Evolutionary conservation across 2,329 filamentous ascomycete genomes (phyloP).

Genomic region (Arthrinium puccinioides): DNA sequence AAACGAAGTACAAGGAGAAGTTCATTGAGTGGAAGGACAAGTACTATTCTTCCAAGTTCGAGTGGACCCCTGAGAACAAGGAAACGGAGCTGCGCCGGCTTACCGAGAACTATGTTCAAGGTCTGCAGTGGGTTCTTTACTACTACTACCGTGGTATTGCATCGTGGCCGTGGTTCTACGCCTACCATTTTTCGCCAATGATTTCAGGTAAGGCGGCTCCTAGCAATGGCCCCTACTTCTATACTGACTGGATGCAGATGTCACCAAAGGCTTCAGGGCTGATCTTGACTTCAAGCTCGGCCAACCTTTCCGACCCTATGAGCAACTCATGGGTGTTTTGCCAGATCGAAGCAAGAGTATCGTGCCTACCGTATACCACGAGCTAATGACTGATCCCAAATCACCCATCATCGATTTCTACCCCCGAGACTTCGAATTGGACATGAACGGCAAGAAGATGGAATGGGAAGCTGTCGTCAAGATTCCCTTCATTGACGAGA

Average conservation of each 20-base stretch:
- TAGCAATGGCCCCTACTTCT: neutral
- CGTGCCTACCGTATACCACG: constrained; percentile 79
- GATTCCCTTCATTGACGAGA: constrained; percentile 96
- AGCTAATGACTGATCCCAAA: constrained; percentile 82
- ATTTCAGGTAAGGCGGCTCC: constrained; percentile 59
- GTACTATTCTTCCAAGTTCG: constrained; percentile 85
- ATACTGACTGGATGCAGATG: constrained; percentile 48
- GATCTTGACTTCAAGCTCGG: constrained; percentile 90
- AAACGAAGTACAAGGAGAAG: constrained; percentile 82
- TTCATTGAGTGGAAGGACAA: constrained; percentile 91
- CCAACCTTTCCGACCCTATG: constrained; percentile 88
- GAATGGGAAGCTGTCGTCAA: constrained; percentile 99
- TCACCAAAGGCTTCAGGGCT: constrained; percentile 78
- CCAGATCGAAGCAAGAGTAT: constrained; percentile 97
- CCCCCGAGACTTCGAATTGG: constrained; percentile 89
- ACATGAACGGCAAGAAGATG: constrained; percentile 99
- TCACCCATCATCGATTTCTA: constrained; percentile 98
- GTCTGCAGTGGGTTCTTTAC: constrained; percentile 93
- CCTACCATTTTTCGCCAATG: constrained; percentile 94
- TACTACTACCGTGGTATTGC: constrained; percentile 98
- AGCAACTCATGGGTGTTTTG: constrained; percentile 96
- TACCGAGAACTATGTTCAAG: constrained; percentile 95
- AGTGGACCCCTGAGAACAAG: constrained; percentile 76
- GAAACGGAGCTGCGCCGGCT: constrained; percentile 68
- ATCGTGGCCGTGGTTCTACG: constrained; percentile 98